Conservation (phyloP, 2,329 filamentous ascomycete genomes). For the Pseudocercospora macadamiae region DNA sequence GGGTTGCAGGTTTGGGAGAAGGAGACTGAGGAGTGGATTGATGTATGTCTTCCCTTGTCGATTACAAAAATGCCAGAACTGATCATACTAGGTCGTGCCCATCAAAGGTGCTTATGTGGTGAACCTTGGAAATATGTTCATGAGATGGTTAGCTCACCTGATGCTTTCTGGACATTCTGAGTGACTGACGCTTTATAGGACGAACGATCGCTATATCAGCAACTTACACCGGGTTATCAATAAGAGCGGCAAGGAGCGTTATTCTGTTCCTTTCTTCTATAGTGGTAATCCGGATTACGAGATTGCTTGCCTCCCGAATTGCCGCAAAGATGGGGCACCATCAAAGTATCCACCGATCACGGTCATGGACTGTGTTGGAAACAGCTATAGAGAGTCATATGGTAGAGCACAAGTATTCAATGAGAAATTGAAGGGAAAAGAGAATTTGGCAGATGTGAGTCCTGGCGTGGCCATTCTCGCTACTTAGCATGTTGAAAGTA, state of each 20-base stretch:
- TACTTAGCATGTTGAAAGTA: no score
- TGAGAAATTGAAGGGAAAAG: no score
- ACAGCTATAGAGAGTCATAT: not conserved
- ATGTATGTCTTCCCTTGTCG: not conserved
- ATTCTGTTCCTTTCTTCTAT: slow-evolving; percentile 2
- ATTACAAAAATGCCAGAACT: not conserved
- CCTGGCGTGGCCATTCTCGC: no score
- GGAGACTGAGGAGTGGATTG: not conserved
- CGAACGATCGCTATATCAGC: not conserved
- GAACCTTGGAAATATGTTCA: not conserved
- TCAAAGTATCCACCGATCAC: not conserved
- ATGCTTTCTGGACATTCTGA: no score
- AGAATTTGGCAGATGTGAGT: no score
- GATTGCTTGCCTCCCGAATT: not conserved
- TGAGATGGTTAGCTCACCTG: no score
- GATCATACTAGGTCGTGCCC: not conserved
- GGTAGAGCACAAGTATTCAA: not conserved
- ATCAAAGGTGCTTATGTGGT: not conserved
- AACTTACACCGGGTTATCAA: slow-evolving; percentile 1
- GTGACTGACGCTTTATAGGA: no score
- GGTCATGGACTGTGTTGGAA: not conserved
- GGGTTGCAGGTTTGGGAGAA: not conserved
- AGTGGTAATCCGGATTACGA: not conserved
- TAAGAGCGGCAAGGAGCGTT: not conserved
- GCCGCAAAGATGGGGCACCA: not conserved